Evolutionary conservation across 1,139 yeast genomes (phyloP).

Genomic region (Geotrichum europaeum): DNA sequence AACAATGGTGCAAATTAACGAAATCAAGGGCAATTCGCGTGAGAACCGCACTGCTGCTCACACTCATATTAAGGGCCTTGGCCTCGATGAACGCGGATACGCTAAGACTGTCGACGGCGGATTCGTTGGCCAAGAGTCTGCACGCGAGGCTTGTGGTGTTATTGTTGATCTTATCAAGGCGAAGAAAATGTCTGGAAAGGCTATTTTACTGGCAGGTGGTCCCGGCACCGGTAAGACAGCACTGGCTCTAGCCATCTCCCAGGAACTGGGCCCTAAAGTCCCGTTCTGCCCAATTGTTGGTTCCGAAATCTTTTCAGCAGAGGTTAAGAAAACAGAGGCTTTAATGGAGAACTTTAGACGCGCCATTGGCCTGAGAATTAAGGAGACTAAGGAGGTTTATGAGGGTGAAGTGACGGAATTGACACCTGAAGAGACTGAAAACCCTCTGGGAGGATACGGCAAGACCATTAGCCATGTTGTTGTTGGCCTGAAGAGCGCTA

Average conservation of each 20-base stretch:
- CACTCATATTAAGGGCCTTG: conserved; percentile 93
- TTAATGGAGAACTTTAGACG: conserved; percentile 96
- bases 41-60: conserved; percentile 91
- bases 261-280: conserved; percentile 95
- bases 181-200: conserved; percentile 92
- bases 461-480: conserved; percentile 92
- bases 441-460: conserved; percentile 96
- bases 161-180: conserved; percentile 90
- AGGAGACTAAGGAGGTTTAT: conserved; percentile 95
- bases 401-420: conserved; percentile 97
- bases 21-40: conserved; percentile 60
- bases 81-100: conserved; percentile 81
- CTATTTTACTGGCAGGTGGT: conserved; percentile 92
- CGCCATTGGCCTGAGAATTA: conserved; percentile 91
- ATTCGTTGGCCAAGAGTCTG: conserved; percentile 89
- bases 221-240: conserved; percentile 99
- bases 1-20: conserved; percentile 75
- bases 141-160: conserved; percentile 96
- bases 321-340: conserved; percentile 94
- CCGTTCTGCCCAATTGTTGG: conserved; percentile 99
- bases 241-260: conserved; percentile 89
- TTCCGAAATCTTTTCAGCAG: conserved; percentile 90
- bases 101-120: conserved; percentile 90
- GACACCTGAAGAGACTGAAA: conserved; percentile 95
- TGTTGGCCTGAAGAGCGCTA: conserved; percentile 90